Evolutionary conservation across 1,284 basidiomycete genomes (phyloP).

Genomic region (Ganoderma boninense): DNA sequence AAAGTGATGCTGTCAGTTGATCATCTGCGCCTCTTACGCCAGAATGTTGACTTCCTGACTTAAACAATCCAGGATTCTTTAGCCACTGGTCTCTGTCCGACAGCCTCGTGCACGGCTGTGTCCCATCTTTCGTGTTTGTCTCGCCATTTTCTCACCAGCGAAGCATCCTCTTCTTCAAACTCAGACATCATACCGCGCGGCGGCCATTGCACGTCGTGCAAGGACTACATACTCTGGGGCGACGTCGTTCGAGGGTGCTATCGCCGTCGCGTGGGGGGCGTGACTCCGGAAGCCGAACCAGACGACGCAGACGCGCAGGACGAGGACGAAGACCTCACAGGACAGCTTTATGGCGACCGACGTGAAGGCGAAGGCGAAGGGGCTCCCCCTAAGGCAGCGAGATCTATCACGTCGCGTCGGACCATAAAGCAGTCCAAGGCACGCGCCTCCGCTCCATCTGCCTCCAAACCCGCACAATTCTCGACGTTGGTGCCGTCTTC

Average conservation of each 20-base stretch:
- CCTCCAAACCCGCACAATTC: conserved; percentile 17
- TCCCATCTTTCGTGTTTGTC: conserved; percentile 81
- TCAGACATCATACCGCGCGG: conserved; percentile 64
- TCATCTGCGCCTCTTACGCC: neutral
- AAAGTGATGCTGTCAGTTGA: conserved; percentile 53
- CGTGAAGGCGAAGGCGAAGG: conserved; percentile 29
- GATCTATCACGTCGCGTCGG: conserved; percentile 12
- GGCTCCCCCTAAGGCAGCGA: conserved; percentile 1
- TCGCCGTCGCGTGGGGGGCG: conserved; percentile 55
- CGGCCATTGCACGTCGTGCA: conserved; percentile 68
- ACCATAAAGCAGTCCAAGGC: conserved; percentile 17
- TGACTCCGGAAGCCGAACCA: conserved; percentile 37
- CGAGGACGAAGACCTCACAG: conserved; percentile 39
- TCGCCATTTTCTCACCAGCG: conserved; percentile 54
- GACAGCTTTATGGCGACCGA: conserved; percentile 36
- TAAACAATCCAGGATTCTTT: conserved; percentile 60
- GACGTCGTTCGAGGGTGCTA: conserved; percentile 77
- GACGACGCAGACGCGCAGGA: conserved; percentile 24
- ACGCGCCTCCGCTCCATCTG: conserved; percentile 3
- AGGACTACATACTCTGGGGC: conserved; percentile 70
- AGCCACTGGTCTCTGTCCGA: conserved; percentile 59
- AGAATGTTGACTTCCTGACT: neutral
- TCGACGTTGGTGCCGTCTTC: conserved; percentile 15
- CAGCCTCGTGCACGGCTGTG: conserved; percentile 56
- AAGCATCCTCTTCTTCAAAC: conserved; percentile 11